Conservation (phyloP, 441 rosid species). For the Erysimum cheiri region DNA sequence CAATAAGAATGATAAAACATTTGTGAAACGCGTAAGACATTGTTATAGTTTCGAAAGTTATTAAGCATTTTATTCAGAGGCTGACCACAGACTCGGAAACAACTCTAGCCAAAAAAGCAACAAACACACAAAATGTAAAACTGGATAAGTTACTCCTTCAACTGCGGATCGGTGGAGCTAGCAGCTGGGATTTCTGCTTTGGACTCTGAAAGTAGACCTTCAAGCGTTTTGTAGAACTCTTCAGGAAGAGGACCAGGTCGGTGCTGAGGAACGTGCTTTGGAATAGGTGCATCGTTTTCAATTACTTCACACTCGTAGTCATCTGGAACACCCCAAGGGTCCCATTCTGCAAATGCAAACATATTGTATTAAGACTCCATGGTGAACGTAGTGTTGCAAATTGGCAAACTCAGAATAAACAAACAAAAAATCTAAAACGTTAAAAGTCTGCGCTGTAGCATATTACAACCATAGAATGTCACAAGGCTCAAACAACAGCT, state of each 20-base stretch:
- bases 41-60: conserved; percentile 36
- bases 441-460: neutral
- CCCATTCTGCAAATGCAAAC: conserved; percentile 54
- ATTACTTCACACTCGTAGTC: conserved; percentile 83
- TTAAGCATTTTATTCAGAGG: conserved; percentile 31
- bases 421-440: neutral
- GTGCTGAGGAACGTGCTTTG: conserved; percentile 87
- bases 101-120: conserved; percentile 33
- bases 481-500: neutral
- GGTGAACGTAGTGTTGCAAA: neutral
- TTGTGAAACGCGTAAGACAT: conserved; percentile 24
- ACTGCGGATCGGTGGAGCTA: conserved; percentile 51
- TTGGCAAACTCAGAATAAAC: neutral
- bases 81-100: conserved; percentile 5
- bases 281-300: conserved; percentile 84
- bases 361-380: neutral
- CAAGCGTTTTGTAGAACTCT: conserved; percentile 83
- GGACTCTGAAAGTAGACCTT: conserved; percentile 51
- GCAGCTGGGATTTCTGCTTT: conserved; percentile 55
- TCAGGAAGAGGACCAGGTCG: conserved; percentile 89
- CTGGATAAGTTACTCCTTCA: conserved; percentile 51
- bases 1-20: conserved; percentile 26
- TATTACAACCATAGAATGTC: neutral
- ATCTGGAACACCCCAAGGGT: conserved; percentile 96
- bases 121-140: conserved; percentile 18